These are phyloP conservation scores for Borovskyia barvae DNA, from an alignment of 208 protist genomes.

Conservation along the genomic window DNA sequence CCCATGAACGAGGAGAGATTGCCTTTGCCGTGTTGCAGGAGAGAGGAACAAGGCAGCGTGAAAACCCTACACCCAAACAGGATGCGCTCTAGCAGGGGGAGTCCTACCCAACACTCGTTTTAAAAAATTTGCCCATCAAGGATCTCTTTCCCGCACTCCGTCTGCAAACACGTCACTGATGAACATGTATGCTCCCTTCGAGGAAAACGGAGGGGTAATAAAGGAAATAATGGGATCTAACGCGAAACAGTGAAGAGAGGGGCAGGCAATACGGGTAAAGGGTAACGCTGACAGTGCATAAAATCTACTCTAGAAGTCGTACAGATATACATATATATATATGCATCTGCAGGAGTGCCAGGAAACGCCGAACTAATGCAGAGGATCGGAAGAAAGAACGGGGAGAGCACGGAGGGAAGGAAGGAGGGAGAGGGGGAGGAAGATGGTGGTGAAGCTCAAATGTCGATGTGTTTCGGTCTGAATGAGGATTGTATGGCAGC, in stretches of 20 bases:
- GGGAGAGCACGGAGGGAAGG: constrained; percentile 7
- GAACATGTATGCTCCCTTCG: not conserved
- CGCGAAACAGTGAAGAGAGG: too few species aligned
- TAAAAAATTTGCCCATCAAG: too few species aligned
- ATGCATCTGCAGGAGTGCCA: constrained; percentile 1
- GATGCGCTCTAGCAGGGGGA: not conserved
- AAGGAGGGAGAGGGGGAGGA: not conserved
- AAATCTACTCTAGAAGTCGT: not conserved
- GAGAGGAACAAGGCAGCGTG: not conserved
- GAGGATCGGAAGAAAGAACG: constrained; percentile 1
- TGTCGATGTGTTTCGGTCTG: too few species aligned
- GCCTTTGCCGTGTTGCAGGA: too few species aligned
- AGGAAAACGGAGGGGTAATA: not conserved
- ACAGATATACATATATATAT: not conserved
- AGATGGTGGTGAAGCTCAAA: not conserved
- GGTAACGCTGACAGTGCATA: not conserved
- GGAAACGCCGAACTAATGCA: constrained; percentile 13
- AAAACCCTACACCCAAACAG: too few species aligned
- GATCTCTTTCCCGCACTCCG: too few species aligned
- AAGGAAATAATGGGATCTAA: constrained; percentile 5
- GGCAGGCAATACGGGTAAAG: not conserved
- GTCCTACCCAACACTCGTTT: too few species aligned
- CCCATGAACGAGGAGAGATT: too few species aligned
- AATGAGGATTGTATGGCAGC: too few species aligned
- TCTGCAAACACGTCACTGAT: too few species aligned